Base-by-base conservation (phyloP, 495 filamentous ascomycete genomes). In the Podospora conica region DNA sequence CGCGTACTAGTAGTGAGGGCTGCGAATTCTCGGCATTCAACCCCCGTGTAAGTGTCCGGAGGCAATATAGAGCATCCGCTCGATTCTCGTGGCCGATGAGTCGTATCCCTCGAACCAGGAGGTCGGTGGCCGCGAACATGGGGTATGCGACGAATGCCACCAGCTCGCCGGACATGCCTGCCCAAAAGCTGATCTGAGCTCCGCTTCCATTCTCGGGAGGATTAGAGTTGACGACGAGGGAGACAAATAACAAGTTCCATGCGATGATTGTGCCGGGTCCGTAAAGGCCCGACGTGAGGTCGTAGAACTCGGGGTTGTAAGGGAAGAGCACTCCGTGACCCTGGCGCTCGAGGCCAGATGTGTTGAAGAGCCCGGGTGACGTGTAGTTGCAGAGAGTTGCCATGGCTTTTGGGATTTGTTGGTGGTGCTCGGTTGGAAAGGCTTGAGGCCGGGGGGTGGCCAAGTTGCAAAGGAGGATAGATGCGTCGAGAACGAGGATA, bases 331-430 rank as follows among this genome's bases (percentile, higher is more conserved):
- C 24, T 11, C 33, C 40, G n/a, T 33, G n/a, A 1, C 33, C 33
- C 9, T 27, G 48, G 12, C 31, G 61, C 12, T 27, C 23, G n/a
- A 63, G 40, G 10, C 61, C 48, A 18, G 31, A 24, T 23, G 23
- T 54, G 15, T 53, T 53, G 11, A 28, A 40, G 21, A 63, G 61
- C 40, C 21, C 22, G n/a, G 11, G 24, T 11, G 55, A 40, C 22
- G 61, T 53, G 61, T 63, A 63, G 24, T 63, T 63, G 61, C 61
- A 63, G 21, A 63, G 31, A 7, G 48, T 2, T 20, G 33, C 40
- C 61, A 63, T 63, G 10, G 25, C 25, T 59, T 59, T 48, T n/a
- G 6, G 18, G 18, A 8, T n/a, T 9, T 48, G 40, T n/a, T 8
- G 15, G 40, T 18, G 15, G 8, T 48, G 40, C 4, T 48, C 18